phyloP scores from a whole-genome alignment of 345 rosid genomes.

The Punica granatum region DNA sequence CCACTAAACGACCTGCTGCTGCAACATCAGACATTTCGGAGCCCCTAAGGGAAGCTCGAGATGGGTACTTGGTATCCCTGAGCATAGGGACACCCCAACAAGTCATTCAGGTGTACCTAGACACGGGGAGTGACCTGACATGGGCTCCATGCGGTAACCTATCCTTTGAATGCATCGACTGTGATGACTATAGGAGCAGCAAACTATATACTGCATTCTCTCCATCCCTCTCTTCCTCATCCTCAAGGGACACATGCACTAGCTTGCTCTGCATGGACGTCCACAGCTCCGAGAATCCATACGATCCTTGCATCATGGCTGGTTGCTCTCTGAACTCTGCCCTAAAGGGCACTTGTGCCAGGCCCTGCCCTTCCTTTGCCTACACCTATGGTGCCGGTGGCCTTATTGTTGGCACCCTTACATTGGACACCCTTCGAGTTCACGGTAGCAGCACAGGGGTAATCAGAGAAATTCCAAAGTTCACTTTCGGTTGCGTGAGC shows the following conservation, averaged over 20 bases:
- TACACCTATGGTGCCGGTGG: slow-evolving; percentile 81
- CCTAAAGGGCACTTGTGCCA: slow-evolving; percentile 41
- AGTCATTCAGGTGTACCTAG: slow-evolving; percentile 65
- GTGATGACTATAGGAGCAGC: slow-evolving; percentile 47
- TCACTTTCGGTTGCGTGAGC: slow-evolving; percentile 61
- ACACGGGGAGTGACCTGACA: slow-evolving; percentile 84
- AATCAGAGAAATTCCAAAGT: slow-evolving; percentile 38
- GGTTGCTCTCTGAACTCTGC: slow-evolving; percentile 66
- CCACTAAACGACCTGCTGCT: slow-evolving; percentile 13
- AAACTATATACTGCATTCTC: slow-evolving; percentile 37
- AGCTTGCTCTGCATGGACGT: slow-evolving; percentile 49
- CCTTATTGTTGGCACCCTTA: slow-evolving; percentile 43
- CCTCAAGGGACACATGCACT: slow-evolving; percentile 43
- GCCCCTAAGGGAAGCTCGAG: slow-evolving; percentile 60
- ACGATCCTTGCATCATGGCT: slow-evolving; percentile 55
- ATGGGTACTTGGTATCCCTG: slow-evolving; percentile 66
- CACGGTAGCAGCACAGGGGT: slow-evolving; percentile 25
- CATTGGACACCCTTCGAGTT: slow-evolving; percentile 56
- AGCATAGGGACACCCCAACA: slow-evolving; percentile 76
- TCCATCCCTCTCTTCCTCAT: slow-evolving; percentile 58
- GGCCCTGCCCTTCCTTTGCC: slow-evolving; percentile 88
- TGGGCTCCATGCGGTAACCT: slow-evolving; percentile 90
- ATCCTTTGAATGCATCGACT: slow-evolving; percentile 63
- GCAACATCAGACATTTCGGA: slow-evolving; percentile 24
- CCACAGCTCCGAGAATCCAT: slow-evolving; percentile 69